Conservation (phyloP, 192 early-diverging fungal species). For the Mortierella antarctica region DNA sequence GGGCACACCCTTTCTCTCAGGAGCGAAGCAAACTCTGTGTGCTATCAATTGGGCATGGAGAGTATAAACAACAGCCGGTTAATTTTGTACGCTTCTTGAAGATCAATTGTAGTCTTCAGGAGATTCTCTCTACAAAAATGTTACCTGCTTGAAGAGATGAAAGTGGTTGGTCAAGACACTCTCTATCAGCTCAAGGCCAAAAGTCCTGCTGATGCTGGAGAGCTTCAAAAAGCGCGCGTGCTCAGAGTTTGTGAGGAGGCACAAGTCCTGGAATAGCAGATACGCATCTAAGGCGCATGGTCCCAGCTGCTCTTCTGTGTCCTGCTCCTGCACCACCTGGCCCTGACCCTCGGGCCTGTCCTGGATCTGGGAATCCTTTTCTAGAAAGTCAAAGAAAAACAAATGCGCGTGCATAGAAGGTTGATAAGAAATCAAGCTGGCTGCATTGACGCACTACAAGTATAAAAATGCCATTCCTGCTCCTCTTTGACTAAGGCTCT, state of each 20-base stretch:
- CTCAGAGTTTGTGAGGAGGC: constrained; percentile 77
- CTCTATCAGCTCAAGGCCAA: constrained; percentile 95
- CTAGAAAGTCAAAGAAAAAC: neutral
- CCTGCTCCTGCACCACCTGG: constrained; percentile 7
- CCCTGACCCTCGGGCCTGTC: neutral
- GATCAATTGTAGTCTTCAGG: neutral
- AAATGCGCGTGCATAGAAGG: neutral
- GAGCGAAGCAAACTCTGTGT: constrained; percentile 74
- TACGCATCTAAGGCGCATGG: constrained; percentile 85
- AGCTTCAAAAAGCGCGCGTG: constrained; percentile 70
- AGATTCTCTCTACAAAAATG: neutral
- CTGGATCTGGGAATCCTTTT: neutral
- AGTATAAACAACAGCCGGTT: neutral
- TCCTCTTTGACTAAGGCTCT: no score
- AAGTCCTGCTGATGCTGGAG: constrained; percentile 67
- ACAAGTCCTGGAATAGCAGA: constrained; percentile 91
- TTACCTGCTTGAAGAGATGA: constrained; percentile 77
- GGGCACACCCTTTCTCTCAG: constrained; percentile 90
- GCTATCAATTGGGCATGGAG: constrained; percentile 51
- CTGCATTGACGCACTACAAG: no score
- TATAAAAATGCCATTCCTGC: no score
- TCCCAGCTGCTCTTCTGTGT: constrained; percentile 52
- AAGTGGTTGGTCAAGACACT: constrained; percentile 85
- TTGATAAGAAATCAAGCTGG: no score
- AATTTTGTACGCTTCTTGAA: neutral